Base-by-base conservation (phyloP, 1,284 basidiomycete genomes). In the Cryptococcus neoformans region DNA sequence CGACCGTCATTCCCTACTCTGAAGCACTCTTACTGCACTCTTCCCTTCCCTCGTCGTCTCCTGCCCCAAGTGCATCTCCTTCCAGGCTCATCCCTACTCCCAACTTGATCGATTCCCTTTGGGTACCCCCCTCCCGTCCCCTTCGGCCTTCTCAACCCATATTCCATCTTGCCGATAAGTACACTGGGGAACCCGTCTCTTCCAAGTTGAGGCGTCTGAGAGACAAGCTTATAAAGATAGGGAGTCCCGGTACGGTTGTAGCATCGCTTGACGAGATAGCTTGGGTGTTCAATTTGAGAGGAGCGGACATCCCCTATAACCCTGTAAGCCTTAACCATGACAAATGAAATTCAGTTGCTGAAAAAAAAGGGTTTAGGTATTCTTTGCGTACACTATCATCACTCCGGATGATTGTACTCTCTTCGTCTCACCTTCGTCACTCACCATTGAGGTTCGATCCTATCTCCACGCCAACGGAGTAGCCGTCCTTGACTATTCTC, bases 231-330 rank as follows among this genome's bases (percentile, higher is more conserved):
- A 68, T 69, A 54, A 86, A 86, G 78, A 83, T 84, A 63, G 84
- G 87, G 12, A 82, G 82, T 1, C 82, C 83, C 38, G 87, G 87
- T 1, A 78, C 89, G 42, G 85, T 93, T 4, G 83, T 95, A 8
- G 87, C 82, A 21, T 85, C 87, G 80, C 83, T 97, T 7, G 92
- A 95, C 72, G 92, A 95, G 70, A 84, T 92, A 47, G 91, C 90
- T 0, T 93, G 95, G 95, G 74, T 96, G 36, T 92, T 97, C 79
- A 98, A 98, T 77, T 80, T 99, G 45, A 86, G 95, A 59, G 93
- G 94, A 1, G 85, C 86, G 1, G 94, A 98, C 73, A 95, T 98
- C 60, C 87, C 88, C 41, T 98, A 84, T 79, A 98, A 96, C 71
- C 92, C 92, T 62, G 84, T 84, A 54, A 17, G 78, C 63, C 6